Percentiles rank a stretch among this genome's conserved stretches.
These are phyloP conservation scores for Sordaria brevicollis DNA, from an alignment of 495 filamentous ascomycete genomes.

Conservation along the genomic window DNA sequence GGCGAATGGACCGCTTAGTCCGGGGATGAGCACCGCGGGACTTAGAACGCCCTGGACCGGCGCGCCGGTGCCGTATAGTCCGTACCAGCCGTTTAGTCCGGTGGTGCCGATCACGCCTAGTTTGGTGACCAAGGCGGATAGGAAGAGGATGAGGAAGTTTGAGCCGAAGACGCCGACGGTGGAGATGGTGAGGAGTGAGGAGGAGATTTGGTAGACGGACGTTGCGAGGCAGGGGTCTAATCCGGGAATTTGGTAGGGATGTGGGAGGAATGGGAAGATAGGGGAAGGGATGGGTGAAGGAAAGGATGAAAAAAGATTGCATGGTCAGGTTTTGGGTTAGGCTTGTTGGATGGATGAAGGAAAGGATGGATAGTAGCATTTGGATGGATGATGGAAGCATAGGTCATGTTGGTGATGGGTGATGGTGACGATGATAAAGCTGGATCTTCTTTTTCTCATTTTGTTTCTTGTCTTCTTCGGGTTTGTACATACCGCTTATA, in stretches of 20 bases:
- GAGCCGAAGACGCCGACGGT: slow-evolving; percentile 45
- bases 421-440: background rate
- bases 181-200: slow-evolving; percentile 40
- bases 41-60: slow-evolving; percentile 58
- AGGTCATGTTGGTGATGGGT: no score
- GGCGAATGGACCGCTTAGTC: slow-evolving; percentile 30
- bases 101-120: slow-evolving; percentile 80
- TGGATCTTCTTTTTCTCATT: background rate
- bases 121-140: slow-evolving; percentile 62
- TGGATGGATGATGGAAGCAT: no score
- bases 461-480: background rate
- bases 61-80: slow-evolving; percentile 69
- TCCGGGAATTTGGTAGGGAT: background rate
- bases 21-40: slow-evolving; percentile 22
- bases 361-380: background rate
- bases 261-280: no score
- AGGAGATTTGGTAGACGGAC: slow-evolving; percentile 42
- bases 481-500: background rate
- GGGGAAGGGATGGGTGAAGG: no score
- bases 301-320: background rate
- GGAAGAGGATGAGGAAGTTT: slow-evolving; percentile 54
- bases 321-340: background rate
- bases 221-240: background rate
- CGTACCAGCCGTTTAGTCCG: slow-evolving; percentile 87
- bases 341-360: no score